Evolutionary conservation across 768 basidiomycete genomes (phyloP).

Genomic region (Porphyrellus cyaneotinctus): DNA sequence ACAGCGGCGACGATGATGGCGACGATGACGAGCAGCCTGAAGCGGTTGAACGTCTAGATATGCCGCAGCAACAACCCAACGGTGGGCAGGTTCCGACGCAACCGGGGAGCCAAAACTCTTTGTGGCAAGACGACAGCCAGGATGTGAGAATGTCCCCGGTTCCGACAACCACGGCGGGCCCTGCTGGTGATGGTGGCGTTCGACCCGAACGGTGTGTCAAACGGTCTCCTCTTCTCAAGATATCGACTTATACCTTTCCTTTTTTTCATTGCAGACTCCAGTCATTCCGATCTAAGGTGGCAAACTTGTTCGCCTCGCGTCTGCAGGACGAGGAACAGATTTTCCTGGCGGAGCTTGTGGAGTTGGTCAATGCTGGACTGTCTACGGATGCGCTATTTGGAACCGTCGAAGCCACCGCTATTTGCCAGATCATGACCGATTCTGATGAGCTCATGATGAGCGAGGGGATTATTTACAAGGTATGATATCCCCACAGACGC

Average conservation of each 20-base stretch:
- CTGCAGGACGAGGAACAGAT: constrained; percentile 77
- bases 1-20: constrained; percentile 41
- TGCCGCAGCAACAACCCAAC: constrained; percentile 35
- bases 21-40: constrained; percentile 36
- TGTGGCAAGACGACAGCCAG: constrained; percentile 66
- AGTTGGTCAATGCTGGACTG: constrained; percentile 74
- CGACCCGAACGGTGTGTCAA: constrained; percentile 55
- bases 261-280: constrained; percentile 47
- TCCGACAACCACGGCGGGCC: constrained; percentile 35
- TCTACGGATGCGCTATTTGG: constrained; percentile 68
- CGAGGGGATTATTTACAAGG: constrained; percentile 82
- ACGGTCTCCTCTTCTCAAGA: constrained; percentile 1
- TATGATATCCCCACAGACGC: constrained; percentile 37
- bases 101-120: constrained; percentile 45
- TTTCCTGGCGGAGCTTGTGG: constrained; percentile 64
- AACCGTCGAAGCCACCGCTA: constrained; percentile 70
- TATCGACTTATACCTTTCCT: background rate
- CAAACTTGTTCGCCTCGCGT: constrained; percentile 60
- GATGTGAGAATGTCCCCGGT: constrained; percentile 60
- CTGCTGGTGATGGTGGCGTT: constrained; percentile 42
- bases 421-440: constrained; percentile 73
- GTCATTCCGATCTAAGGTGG: constrained; percentile 77
- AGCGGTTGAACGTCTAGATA: constrained; percentile 46
- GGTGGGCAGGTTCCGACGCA: constrained; percentile 24
- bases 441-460: constrained; percentile 77